Evolutionary conservation across 2,329 filamentous ascomycete genomes (phyloP).

Genomic region (Magnaporthales sp.): DNA sequence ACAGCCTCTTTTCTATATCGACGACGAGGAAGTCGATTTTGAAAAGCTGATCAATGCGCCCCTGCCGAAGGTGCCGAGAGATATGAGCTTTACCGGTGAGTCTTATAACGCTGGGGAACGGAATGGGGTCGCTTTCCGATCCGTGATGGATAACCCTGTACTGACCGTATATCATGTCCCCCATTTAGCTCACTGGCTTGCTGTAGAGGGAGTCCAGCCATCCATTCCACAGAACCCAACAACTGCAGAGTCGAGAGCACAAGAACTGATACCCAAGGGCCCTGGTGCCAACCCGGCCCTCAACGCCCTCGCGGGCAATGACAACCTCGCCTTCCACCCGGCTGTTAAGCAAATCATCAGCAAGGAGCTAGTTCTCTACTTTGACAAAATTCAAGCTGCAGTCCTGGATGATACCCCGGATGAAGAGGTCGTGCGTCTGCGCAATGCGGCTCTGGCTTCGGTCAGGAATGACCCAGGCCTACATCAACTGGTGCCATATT

Average conservation of each 20-base stretch:
- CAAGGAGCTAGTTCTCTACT: constrained; percentile 93
- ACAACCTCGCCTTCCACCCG: constrained; percentile 77
- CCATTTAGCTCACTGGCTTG: constrained; percentile 79
- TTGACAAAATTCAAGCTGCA: constrained; percentile 86
- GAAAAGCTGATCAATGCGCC: constrained; percentile 98
- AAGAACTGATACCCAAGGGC: constrained; percentile 84
- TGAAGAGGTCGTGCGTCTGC: constrained; percentile 61
- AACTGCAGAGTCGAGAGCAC: constrained; percentile 69
- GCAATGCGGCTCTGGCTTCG: constrained; percentile 76
- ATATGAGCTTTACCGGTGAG: constrained; percentile 83
- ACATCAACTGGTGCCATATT: constrained; percentile 93
- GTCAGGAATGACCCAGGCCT: constrained; percentile 84
- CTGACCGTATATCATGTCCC: not conserved
- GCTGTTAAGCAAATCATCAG: constrained; percentile 93
- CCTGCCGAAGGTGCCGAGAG: constrained; percentile 85
- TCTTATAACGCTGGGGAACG: not conserved
- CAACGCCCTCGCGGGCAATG: constrained; percentile 73
- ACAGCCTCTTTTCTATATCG: constrained; percentile 92
- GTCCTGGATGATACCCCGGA: constrained; percentile 83
- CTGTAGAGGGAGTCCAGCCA: constrained; percentile 93
- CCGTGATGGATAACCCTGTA: not conserved
- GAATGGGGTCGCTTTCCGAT: not conserved
- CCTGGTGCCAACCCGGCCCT: constrained; percentile 79
- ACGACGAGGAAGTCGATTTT: constrained; percentile 97
- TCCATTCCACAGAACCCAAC: constrained; percentile 95